These are phyloP conservation scores for Saitozyma sp. DNA, from an alignment of 768 basidiomycete species.

Conservation along the genomic window DNA sequence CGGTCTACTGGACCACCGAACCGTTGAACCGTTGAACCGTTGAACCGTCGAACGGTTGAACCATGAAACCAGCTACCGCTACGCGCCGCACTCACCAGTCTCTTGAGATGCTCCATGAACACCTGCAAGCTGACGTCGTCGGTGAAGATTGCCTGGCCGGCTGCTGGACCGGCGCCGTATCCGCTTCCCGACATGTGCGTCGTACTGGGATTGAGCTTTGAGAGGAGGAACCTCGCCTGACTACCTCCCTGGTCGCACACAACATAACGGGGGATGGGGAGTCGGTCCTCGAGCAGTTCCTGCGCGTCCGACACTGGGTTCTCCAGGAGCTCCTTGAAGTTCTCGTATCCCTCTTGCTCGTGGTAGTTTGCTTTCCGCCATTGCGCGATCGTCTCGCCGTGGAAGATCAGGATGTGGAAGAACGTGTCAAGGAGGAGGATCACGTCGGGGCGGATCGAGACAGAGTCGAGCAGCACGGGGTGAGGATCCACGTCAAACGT, in stretches of 20 bases:
- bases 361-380: constrained; percentile 99
- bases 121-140: constrained; percentile 85
- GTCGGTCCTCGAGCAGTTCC: constrained; percentile 92
- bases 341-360: constrained; percentile 98
- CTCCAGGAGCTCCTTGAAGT: constrained; percentile 91
- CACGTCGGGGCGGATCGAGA: constrained; percentile 96
- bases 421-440: constrained; percentile 96
- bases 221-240: constrained; percentile 96
- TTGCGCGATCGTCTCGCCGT: constrained; percentile 92
- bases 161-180: constrained; percentile 67
- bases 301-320: constrained; percentile 82
- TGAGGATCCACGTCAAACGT: constrained; percentile 83
- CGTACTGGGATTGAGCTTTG: constrained; percentile 95
- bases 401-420: constrained; percentile 99
- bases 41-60: no score
- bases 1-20: no score
- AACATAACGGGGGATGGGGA: constrained; percentile 96
- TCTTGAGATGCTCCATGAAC: constrained; percentile 81
- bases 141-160: constrained; percentile 93
- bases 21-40: no score
- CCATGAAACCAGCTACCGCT: not conserved
- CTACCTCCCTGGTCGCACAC: constrained; percentile 96
- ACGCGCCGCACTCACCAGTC: constrained; percentile 60
- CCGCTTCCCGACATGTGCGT: constrained; percentile 79
- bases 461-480: constrained; percentile 92